A percentile compares a stretch with the other conserved stretches of the same genome.
Conservation (phyloP, 306 rosid species). For the Vachellia collinsii region DNA sequence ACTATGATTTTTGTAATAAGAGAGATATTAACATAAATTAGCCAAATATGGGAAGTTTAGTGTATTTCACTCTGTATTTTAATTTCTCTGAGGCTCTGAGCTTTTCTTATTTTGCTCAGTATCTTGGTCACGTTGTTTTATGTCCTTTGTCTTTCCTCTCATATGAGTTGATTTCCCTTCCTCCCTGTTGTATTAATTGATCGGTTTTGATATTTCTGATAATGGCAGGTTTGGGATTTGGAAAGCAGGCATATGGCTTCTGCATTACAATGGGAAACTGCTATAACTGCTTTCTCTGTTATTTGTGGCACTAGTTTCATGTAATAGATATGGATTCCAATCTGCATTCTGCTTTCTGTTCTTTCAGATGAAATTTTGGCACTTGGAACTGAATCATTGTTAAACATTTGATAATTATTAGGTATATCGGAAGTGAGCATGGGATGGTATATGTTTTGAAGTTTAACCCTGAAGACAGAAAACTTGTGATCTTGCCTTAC, state of each 20-base stretch:
- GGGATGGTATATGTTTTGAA: slow-evolving; percentile 73
- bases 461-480: slow-evolving; percentile 61
- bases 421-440: slow-evolving; percentile 83
- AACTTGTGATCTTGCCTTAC: slow-evolving; percentile 65
- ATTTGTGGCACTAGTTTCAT: slow-evolving; percentile 81
- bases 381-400: slow-evolving; percentile 31
- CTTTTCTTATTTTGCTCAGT: slow-evolving; percentile 22
- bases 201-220: slow-evolving; percentile 51
- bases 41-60: not conserved
- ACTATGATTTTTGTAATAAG: not conserved
- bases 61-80: not conserved
- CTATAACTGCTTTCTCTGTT: slow-evolving; percentile 86
- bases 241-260: slow-evolving; percentile 72
- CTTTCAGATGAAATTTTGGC: slow-evolving; percentile 33
- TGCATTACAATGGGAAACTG: slow-evolving; percentile 81
- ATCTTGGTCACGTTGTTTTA: slow-evolving; percentile 15
- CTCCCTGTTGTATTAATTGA: slow-evolving; percentile 29
- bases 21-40: not conserved
- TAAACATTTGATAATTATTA: slow-evolving; percentile 47
- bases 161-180: not conserved
- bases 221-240: slow-evolving; percentile 91
- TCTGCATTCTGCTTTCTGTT: slow-evolving; percentile 32
- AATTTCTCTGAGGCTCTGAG: slow-evolving; percentile 6
- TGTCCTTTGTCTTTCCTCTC: not conserved
- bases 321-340: slow-evolving; percentile 52